A percentile compares a stretch with the other conserved stretches of the same genome.
Evolutionary conservation across 208 protist genomes (phyloP).

Genomic region (Zelonia costaricensis): DNA sequence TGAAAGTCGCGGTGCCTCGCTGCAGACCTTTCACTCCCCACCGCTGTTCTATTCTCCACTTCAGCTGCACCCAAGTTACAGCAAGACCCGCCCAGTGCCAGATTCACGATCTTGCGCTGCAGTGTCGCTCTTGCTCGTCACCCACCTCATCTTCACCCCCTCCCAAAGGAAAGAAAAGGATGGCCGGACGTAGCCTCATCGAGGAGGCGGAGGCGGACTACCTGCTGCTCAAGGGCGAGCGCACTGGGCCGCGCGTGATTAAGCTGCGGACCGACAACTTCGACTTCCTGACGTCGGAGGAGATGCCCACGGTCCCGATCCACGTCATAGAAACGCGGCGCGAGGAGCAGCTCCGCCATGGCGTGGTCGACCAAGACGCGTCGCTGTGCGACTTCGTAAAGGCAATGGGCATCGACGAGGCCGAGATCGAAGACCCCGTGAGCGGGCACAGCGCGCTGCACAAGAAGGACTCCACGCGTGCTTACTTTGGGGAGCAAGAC

Average conservation of each 20-base stretch:
- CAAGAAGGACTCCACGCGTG: conserved; percentile 26
- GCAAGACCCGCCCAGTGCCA: too few species aligned
- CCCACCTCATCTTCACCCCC: too few species aligned
- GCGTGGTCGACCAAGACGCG: conserved; percentile 24
- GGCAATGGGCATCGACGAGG: conserved; percentile 35
- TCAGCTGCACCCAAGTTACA: too few species aligned
- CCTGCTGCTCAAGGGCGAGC: background rate
- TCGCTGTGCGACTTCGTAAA: conserved; percentile 43
- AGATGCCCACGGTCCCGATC: conserved; percentile 28
- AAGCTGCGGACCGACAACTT: conserved; percentile 28
- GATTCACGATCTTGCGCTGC: too few species aligned
- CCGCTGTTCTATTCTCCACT: too few species aligned
- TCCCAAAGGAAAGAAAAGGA: too few species aligned
- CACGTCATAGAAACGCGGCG: conserved; percentile 41
- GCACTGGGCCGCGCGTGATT: background rate
- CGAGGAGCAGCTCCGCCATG: conserved; percentile 29
- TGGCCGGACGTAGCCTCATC: too few species aligned
- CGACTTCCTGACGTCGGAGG: conserved; percentile 50
- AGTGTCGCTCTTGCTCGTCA: too few species aligned
- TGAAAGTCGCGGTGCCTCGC: too few species aligned
- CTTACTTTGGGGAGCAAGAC: conserved; percentile 65
- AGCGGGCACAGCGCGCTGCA: conserved; percentile 33
- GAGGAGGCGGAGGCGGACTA: conserved; percentile 35
- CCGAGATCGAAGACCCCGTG: conserved; percentile 42
- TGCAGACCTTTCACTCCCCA: too few species aligned